Base-by-base conservation (phyloP, 768 basidiomycete species). In the Podaxis carcinomalis region DNA sequence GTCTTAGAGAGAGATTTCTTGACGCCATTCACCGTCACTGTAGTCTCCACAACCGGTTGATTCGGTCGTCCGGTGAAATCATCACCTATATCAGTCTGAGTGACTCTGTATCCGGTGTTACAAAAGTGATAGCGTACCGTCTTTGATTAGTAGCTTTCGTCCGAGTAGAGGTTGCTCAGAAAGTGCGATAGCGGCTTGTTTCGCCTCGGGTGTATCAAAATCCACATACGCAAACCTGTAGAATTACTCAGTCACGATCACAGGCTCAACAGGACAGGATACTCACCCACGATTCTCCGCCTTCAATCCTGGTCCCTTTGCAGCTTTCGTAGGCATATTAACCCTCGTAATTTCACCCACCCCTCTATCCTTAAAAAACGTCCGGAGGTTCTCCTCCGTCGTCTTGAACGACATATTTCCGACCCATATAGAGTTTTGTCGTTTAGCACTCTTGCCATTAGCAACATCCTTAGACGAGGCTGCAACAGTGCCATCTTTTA, bases 171-270 rank as follows among this genome's bases (percentile, higher is more conserved):
- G 84, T 36, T 84, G 79, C 72, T 99, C 97, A 3, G 93, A 93
- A 46, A 89, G 76, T 3, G 84, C 78, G 63, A 98, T 90, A 32
- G 95, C 96, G 46, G 81, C 75, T 3, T 68, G 69, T 69, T 96
- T 92, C 11, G 83, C 86, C 35, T 94, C 92, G 0, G 82, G 74
- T 1, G 88, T 88, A 2, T 85, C 81, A 71, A 98, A 97, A 75
- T 98, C 96, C 61, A 98, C 90, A 76, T 98, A 98, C 39, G 97
- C 97, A 72, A 94, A 99, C 40, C 96, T 98, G 61, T 14, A 61
- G 9, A 25, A 57, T 32, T 51, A 47, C 21, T 52, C 21, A 60
- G 51, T 42, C 32, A 13, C 16, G 7, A 62, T 55, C 11, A 37
- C 28, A 35, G 23, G 35, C 63, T 49, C 65, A n/a, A n/a, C 42